Percentiles rank a stretch among this genome's conserved stretches.
phyloP scores from a whole-genome alignment of 2,329 filamentous ascomycete species.

The Sphaceloma murrayae region DNA sequence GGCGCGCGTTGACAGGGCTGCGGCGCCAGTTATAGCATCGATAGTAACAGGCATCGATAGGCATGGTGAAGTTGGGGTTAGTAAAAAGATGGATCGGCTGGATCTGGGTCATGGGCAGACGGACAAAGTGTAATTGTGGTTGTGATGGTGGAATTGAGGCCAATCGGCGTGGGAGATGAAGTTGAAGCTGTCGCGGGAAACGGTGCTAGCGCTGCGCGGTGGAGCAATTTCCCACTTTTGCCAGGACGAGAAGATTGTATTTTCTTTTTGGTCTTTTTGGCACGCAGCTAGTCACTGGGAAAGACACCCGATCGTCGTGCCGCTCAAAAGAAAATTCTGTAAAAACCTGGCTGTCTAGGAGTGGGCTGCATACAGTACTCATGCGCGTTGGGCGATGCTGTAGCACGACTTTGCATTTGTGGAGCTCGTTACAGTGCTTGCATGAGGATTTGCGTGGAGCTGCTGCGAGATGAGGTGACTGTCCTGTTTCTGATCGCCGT shows the following conservation, averaged over 20 bases:
- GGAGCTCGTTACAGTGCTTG: no score
- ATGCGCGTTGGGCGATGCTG: no score
- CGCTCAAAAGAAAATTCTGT: slow-evolving; percentile 12
- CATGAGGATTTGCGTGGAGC: no score
- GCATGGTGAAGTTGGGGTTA: slow-evolving; percentile 5
- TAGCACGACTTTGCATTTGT: no score
- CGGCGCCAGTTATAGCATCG: slow-evolving; percentile 16
- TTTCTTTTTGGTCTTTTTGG: no score
- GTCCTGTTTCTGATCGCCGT: no score
- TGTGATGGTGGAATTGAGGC: slow-evolving; percentile 4
- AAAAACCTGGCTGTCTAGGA: no score
- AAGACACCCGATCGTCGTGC: not conserved
- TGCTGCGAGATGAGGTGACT: not conserved
- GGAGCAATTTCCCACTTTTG: slow-evolving; percentile 17
- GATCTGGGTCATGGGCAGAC: not conserved
- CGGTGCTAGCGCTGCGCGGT: slow-evolving; percentile 16
- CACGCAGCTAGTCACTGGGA: no score
- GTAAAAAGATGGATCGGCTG: not conserved
- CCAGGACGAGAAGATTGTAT: no score
- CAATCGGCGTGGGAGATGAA: slow-evolving; percentile 15
- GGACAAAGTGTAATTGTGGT: no score
- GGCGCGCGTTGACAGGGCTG: slow-evolving; percentile 16
- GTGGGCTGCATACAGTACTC: no score
- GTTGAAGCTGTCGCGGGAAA: slow-evolving; percentile 16
- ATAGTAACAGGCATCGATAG: slow-evolving; percentile 13